Percentiles rank a stretch among this genome's conserved stretches.
Evolutionary conservation across 2,329 filamentous ascomycete species (phyloP).

Genomic region (Pseudogymnoascus sp.): DNA sequence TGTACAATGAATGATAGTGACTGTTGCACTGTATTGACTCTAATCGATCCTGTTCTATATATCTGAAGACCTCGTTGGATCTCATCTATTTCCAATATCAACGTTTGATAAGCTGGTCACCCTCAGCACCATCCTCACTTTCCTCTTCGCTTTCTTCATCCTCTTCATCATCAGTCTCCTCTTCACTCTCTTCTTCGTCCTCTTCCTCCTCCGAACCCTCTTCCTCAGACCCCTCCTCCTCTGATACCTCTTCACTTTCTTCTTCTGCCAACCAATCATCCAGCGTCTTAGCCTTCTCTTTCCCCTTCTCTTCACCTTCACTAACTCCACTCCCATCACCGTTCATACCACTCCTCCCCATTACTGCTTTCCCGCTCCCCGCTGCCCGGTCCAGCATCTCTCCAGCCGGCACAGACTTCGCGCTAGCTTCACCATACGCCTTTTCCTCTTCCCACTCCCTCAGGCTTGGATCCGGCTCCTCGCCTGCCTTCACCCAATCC

Average conservation of each 20-base stretch:
- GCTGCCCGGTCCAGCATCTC: constrained; percentile 56
- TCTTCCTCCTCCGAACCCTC: constrained; percentile 44
- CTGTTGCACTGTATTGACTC: neutral
- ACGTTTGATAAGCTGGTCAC: constrained; percentile 27
- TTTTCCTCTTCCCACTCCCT: constrained; percentile 50
- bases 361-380: constrained; percentile 29
- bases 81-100: constrained; percentile 9
- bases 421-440: constrained; percentile 32
- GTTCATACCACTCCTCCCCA: constrained; percentile 39
- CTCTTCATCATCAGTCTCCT: constrained; percentile 38
- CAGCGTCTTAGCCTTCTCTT: constrained; percentile 60
- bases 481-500: constrained; percentile 72
- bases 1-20: neutral
- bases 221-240: constrained; percentile 44
- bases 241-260: constrained; percentile 49
- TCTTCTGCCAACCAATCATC: constrained; percentile 88
- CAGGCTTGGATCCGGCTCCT: constrained; percentile 69
- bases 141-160: constrained; percentile 31
- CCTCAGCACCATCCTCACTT: constrained; percentile 24
- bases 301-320: constrained; percentile 40
- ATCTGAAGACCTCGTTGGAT: neutral
- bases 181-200: constrained; percentile 42
- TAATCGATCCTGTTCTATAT: neutral
- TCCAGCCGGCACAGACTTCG: constrained; percentile 46
- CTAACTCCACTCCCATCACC: constrained; percentile 29